Base-by-base conservation (phyloP, 2,329 filamentous ascomycete genomes). In the Scytalidium lignicola region DNA sequence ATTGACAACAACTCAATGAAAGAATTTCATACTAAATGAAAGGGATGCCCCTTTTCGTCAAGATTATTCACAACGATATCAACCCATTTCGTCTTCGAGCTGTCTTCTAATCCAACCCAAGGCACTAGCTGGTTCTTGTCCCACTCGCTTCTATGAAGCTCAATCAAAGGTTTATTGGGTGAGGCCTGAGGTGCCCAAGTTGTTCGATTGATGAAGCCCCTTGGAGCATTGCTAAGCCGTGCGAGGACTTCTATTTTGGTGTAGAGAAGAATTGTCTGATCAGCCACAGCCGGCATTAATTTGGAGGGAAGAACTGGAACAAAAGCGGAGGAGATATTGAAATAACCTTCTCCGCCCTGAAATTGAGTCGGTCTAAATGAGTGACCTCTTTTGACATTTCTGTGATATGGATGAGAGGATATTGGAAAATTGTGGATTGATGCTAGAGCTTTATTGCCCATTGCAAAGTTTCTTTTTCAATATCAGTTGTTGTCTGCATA, bases 31-130 rank as follows among this genome's bases (percentile, higher is more conserved):
- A 73, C 70, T 40, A 77, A 51, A 55, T 77, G 74, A 50, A 76
- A 76, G 0, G 74, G 74, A 55, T 77, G 74, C 0, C 66, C 62
- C 6, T 70, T 70, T 39, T 76, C 73, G 49, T 77, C 74, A 15
- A 75, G 61, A 48, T 77, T 77, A 53, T 78, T 77, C 43, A 76
- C 61, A 2, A 75, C 64, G 1, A 76, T 54, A 52, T 76, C 73
- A 1, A 75, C 61, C 73, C 74, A 77, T 29, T 52, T 37, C n/a
- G 8, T 13, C n/a, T 49, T 17, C 59, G 68, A 17, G 44, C 21
- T 15, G 18, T 22, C 18, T 55, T 37, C 32, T 37, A 37, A 15
- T 37, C 32, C 64, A 15, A 52, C 60, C 48, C 63, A 59, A 9
- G 62, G 48, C 41, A 74, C 62, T 45, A 74, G 71, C 18, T 71